Base-by-base conservation (phyloP, 1,284 basidiomycete genomes). In the Ustilago loliicola region DNA sequence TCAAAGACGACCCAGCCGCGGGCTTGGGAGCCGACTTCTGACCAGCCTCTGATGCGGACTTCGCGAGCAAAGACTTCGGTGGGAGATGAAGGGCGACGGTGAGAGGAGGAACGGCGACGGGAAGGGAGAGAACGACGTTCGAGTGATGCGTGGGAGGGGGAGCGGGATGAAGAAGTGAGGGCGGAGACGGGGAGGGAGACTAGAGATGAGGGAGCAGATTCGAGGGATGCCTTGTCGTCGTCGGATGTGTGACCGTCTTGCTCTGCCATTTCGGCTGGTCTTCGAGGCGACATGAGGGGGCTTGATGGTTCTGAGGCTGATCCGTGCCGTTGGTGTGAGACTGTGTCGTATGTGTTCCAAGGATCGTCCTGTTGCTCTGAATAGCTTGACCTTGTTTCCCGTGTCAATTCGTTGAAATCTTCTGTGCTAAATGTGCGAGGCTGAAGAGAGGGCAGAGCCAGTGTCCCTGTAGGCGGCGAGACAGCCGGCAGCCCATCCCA, bases 1-100 rank as follows among this genome's bases (percentile, higher is more conserved):
- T 83, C 80, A 45, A 74, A 85, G 13, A 80, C 80, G 21, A 84
- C 80, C 77, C 76, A 85, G 2, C 84, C 84, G 17, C 80, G 66
- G 2, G 74, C 76, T 40, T 72, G 69, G 0, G 66, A 64, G 42
- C 84, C 84, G 21, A 85, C 75, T 23, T 77, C 63, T 45, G 66
- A 82, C 81, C 83, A 85, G 11, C 82, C 80, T 0, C 81, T 70
- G 23, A 85, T 77, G 0, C 66, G 56, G 1, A 82, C 76, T 23
- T 82, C 78, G 48, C 78, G 56, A 4, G 80, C 76, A 61, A 83
- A 83, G 10, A 62, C 40, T 53, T 61, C 62, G 19, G 63, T 48
- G 23, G 45, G 27, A 8, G 29, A 38, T 9, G 50, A 47, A 52
- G 30, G n/a, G 5, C 2, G 58, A 60, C 10, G 51, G 15, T 47